Conservation (phyloP, 2,329 filamentous ascomycete genomes). For the Simplicillium sp. region DNA sequence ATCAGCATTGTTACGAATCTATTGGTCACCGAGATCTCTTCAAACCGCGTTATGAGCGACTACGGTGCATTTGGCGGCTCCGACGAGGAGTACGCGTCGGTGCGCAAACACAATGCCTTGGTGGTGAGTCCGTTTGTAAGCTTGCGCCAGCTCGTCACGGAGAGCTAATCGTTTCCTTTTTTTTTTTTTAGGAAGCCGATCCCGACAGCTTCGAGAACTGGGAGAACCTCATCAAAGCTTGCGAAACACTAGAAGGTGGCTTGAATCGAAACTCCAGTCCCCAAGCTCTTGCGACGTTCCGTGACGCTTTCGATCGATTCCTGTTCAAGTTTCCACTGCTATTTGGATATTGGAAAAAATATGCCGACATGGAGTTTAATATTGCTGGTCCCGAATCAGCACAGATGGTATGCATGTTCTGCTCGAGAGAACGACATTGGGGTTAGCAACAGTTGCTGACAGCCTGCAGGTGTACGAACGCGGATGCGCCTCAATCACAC, state of each 20-base stretch:
- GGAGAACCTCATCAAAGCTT: constrained; percentile 82
- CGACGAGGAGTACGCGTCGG: constrained; percentile 74
- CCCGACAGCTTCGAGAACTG: constrained; percentile 89
- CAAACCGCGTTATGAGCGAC: constrained; percentile 49
- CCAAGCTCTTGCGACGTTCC: constrained; percentile 77
- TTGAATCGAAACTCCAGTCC: constrained; percentile 95
- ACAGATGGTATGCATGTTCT: constrained; percentile 65
- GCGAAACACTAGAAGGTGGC: constrained; percentile 80
- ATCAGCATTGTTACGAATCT: not conserved
- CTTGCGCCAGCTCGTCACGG: too few species aligned
- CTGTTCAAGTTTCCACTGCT: constrained; percentile 90
- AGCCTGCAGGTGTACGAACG: constrained; percentile 74
- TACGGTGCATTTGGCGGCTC: constrained; percentile 60
- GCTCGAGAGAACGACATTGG: not conserved
- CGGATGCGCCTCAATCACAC: constrained; percentile 84
- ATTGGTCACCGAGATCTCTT: not conserved
- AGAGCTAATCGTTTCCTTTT: too few species aligned
- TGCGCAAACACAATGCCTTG: constrained; percentile 68
- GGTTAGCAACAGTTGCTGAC: not conserved
- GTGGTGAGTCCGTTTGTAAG: constrained; percentile 44
- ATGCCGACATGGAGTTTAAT: constrained; percentile 94
- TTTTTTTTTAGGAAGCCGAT: constrained; percentile 45
- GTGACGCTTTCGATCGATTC: constrained; percentile 85
- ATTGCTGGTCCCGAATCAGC: constrained; percentile 95
- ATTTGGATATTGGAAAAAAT: constrained; percentile 99